phyloP scores from a whole-genome alignment of 805 yeast species.

The Monosporozyma servazzii region DNA sequence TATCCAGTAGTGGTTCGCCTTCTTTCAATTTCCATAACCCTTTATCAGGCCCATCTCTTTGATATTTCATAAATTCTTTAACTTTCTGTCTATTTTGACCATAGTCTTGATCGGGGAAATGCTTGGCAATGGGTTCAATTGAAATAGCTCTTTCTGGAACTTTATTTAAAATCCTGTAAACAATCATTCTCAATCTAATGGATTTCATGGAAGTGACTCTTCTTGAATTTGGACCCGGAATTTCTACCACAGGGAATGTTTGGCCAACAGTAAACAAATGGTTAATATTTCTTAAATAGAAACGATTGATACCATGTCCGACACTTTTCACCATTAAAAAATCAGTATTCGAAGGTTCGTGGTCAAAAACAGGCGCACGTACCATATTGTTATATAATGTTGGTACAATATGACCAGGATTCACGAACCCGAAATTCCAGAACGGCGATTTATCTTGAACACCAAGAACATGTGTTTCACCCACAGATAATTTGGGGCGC shows the following conservation, averaged over 20 bases:
- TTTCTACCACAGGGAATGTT: slow-evolving; percentile 82
- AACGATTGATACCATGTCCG: slow-evolving; percentile 67
- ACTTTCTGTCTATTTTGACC: slow-evolving; percentile 93
- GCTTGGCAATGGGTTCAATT: slow-evolving; percentile 80
- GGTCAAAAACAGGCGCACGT: slow-evolving; percentile 88
- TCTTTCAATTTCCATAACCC: slow-evolving; percentile 88
- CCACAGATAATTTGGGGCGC: slow-evolving; percentile 80
- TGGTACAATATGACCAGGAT: slow-evolving; percentile 88
- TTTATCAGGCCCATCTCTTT: slow-evolving; percentile 86
- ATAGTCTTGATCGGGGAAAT: slow-evolving; percentile 94
- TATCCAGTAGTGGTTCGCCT: slow-evolving; percentile 56
- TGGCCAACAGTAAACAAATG: slow-evolving; percentile 85
- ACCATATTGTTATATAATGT: slow-evolving; percentile 85
- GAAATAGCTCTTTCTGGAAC: slow-evolving; percentile 64
- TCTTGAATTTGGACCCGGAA: slow-evolving; percentile 96
- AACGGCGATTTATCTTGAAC: slow-evolving; percentile 93
- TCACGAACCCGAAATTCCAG: slow-evolving; percentile 97
- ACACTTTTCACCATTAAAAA: slow-evolving; percentile 72
- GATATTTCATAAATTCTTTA: slow-evolving; percentile 97
- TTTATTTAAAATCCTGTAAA: slow-evolving; percentile 73
- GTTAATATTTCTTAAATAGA: slow-evolving; percentile 58
- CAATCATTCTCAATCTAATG: slow-evolving; percentile 88
- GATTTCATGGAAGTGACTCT: slow-evolving; percentile 89
- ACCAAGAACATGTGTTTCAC: slow-evolving; percentile 94
- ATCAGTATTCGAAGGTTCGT: slow-evolving; percentile 70